A percentile compares a stretch with the other conserved stretches of the same genome.
phyloP scores from a whole-genome alignment of 345 rosid species.

The Bruguiera parviflora region DNA sequence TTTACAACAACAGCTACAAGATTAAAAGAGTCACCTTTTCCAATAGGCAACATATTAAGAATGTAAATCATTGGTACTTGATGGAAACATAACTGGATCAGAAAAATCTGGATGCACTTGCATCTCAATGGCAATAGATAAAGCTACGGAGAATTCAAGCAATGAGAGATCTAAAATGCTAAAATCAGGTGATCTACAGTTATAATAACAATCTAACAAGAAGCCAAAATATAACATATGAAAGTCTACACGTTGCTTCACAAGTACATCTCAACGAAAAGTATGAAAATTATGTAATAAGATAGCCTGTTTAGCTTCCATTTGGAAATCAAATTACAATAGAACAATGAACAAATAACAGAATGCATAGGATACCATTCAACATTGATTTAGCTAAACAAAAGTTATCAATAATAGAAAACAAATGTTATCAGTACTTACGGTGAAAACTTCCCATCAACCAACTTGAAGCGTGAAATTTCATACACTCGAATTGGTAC shows the following conservation, averaged over 20 bases:
- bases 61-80: not conserved
- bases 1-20: not conserved
- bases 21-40: not conserved
- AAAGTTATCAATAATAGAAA: not conserved
- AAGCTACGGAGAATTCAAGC: not conserved
- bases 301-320: conserved; percentile 75
- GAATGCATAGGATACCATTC: not conserved
- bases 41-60: conserved; percentile 2
- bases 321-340: conserved; percentile 52
- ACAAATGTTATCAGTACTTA: conserved; percentile 37
- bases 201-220: too few relatives aligned
- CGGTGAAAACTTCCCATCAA: conserved; percentile 99
- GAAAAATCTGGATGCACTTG: not conserved
- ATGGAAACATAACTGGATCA: not conserved
- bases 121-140: not conserved
- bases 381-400: not conserved
- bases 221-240: too few relatives aligned
- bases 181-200: too few relatives aligned
- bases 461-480: conserved; percentile 88
- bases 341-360: not conserved
- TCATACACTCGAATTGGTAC: conserved; percentile 79
- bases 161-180: too few relatives aligned
- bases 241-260: too few relatives aligned
- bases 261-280: too few relatives aligned
- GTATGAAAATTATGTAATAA: too few relatives aligned